A percentile compares a stretch with the other conserved stretches of the same genome.
These are phyloP conservation scores for Aspergillus nidulans DNA, from an alignment of 495 filamentous ascomycete species.

Conservation along the genomic window DNA sequence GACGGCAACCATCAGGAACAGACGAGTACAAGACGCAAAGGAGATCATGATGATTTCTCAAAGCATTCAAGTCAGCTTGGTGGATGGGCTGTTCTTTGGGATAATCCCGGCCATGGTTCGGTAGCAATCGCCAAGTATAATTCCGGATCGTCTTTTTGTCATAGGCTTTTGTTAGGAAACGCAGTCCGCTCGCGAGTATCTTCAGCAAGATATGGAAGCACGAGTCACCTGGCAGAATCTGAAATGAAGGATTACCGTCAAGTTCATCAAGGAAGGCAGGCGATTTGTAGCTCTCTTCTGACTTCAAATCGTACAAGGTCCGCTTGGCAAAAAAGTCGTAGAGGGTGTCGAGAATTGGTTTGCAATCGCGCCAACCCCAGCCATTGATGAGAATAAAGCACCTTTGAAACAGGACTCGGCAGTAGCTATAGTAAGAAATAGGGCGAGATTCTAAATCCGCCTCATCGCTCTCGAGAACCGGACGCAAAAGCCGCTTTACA, in stretches of 20 bases:
- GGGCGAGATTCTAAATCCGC: slow-evolving; percentile 48
- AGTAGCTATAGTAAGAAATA: slow-evolving; percentile 75
- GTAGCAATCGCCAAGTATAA: slow-evolving; percentile 72
- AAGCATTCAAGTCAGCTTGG: slow-evolving; percentile 72
- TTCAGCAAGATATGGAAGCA: slow-evolving; percentile 95
- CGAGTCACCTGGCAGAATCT: slow-evolving; percentile 63
- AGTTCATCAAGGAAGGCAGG: slow-evolving; percentile 75
- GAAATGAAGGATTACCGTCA: slow-evolving; percentile 54
- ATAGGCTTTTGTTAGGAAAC: slow-evolving; percentile 52
- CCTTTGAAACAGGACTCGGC: slow-evolving; percentile 64
- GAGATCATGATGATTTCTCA: slow-evolving; percentile 92
- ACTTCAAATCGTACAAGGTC: slow-evolving; percentile 65
- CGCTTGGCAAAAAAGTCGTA: slow-evolving; percentile 90
- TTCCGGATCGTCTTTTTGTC: slow-evolving; percentile 70
- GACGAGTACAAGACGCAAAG: slow-evolving; percentile 86
- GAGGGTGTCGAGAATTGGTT: slow-evolving; percentile 67
- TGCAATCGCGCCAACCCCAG: slow-evolving; percentile 87
- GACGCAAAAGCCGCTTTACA: slow-evolving; percentile 60
- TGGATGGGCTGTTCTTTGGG: slow-evolving; percentile 74
- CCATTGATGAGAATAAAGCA: slow-evolving; percentile 72
- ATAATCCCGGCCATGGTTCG: slow-evolving; percentile 83
- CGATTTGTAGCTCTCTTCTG: slow-evolving; percentile 73
- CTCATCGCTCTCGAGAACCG: slow-evolving; percentile 63
- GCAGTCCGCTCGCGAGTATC: slow-evolving; percentile 66
- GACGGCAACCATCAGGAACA: slow-evolving; percentile 66